A percentile compares a stretch with the other conserved stretches of the same genome.
Evolutionary conservation across 148 eudicot genomes (phyloP).

Genomic region (Rhododendron williamsianum): DNA sequence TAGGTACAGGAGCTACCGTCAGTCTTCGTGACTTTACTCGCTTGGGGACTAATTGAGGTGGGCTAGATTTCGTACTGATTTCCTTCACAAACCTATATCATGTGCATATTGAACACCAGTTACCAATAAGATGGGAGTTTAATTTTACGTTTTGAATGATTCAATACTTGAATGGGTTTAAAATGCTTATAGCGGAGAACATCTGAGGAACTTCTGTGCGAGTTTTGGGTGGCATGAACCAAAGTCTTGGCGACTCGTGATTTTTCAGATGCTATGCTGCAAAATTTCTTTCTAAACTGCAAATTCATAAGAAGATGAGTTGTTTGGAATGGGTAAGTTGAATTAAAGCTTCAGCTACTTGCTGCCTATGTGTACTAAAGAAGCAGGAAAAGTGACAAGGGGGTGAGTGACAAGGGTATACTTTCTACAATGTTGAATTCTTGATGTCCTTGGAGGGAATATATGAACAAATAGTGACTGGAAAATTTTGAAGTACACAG

Average conservation of each 20-base stretch:
- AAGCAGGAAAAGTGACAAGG: not conserved
- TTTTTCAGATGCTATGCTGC: not conserved
- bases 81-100: not conserved
- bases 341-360: not conserved
- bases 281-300: not conserved
- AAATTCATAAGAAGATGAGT: not conserved
- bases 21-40: conserved; percentile 60
- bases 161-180: not conserved
- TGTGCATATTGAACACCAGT: not conserved
- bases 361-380: not conserved
- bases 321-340: not conserved
- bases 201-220: not conserved
- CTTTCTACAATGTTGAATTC: not conserved
- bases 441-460: not conserved
- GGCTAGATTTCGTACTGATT: conserved; percentile 13
- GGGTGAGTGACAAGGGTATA: not conserved
- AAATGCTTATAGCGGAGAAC: not conserved
- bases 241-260: not conserved
- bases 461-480: not conserved
- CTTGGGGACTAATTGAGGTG: conserved; percentile 81
- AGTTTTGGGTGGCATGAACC: not conserved
- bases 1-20: conserved; percentile 75
- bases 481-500: not conserved
- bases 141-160: not conserved
- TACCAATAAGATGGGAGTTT: not conserved